Base-by-base conservation (phyloP, 352 stramenopile species). In the Phytophthora ohioensis region DNA sequence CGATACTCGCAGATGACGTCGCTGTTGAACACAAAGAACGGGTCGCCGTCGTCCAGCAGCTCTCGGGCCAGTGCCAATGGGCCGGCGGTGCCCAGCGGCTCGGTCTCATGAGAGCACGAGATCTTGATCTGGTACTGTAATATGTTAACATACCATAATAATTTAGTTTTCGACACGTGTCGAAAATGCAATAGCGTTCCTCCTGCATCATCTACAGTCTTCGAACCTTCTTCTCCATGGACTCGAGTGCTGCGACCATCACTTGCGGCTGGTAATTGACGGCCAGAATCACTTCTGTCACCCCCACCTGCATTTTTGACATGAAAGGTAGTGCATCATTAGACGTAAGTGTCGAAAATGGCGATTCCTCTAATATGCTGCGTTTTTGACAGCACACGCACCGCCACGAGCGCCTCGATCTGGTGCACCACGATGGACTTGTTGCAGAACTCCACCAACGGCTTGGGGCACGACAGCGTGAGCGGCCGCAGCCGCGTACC, bases 11-110 rank as follows among this genome's bases (percentile, higher is more conserved):
- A 97, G 54, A 94, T 93, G 45, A 97, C 86, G 76, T 97, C 91
- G 64, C 86, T 94, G 76, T 97, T 97, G 72, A 97, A 94, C 11
- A 97, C 91, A 54, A 97, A 97, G 72, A 97, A 97, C 64, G 90
- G 85, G 35, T 97, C 91, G 0, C 87, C 90, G 49, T 91, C 82
- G 35, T 97, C 85, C 66, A 97, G 75, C 57, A 95, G 78, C 31
- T 95, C 88, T 9, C 87, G 80, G 39, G 91, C 91, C 5, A 97
- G 71, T 8, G 88, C 91, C 41, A 97, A 75, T 9, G 91, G 91
- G 0, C 91, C 91, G 0, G 89, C 91, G 30, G 90, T 96, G 47
- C 90, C 90, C 72, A 97, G 57, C 10, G 90, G 90, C 71, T 95
- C 88, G 3, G 84, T 90, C 71, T 97, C 90, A 57, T 96, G 87